Base-by-base conservation (phyloP, 2,329 filamentous ascomycete genomes). In the Pestalotiopsis fici region DNA sequence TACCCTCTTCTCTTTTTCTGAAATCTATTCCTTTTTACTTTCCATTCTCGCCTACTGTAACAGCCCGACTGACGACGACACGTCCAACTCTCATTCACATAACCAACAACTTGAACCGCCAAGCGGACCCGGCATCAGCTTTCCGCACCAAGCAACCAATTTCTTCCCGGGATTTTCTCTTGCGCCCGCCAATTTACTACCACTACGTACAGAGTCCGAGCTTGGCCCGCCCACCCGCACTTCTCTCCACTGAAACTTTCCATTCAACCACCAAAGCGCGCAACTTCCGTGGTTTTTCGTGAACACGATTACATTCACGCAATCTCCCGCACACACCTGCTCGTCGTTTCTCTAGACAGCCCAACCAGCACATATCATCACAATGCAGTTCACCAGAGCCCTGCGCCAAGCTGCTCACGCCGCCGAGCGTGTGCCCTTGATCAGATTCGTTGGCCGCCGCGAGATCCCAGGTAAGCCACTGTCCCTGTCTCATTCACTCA, bases 391-490 rank as follows among this genome's bases (percentile, higher is more conserved):
- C 61, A 88, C 88, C 67, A 82, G 83, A 76, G 81, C 80, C 70
- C 83, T 90, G 66, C 87, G 87, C 73, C 87, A 88, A 81, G 86
- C 85, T 72, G 85, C 86, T 72, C 85, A 85, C 75, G 85, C 86
- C 74, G 85, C 85, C 71, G 86, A 89, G 82, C 87, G 88, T 74
- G 84, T 83, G 64, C 88, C 88, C 69, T 78, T 88, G 74, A 91
- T 91, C 79, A 83, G 82, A 75, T 91, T 91, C 79, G 74, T 90
- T 67, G 88, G 88, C 74, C 83, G 88, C 73, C 67, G 67, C 61
- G 79, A 84, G 66, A 83, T 87, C 76, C 88, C 88, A 73, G 78
- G 88, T 90, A 82, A 68, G 86, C 47, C 23, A 11, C 27, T n/a
- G 13, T 25, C 60, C 60, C 37, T 25, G 60, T 27, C 60, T 64